phyloP scores from a whole-genome alignment of 2,329 filamentous ascomycete species.

The Pseudomassariella vexata region DNA sequence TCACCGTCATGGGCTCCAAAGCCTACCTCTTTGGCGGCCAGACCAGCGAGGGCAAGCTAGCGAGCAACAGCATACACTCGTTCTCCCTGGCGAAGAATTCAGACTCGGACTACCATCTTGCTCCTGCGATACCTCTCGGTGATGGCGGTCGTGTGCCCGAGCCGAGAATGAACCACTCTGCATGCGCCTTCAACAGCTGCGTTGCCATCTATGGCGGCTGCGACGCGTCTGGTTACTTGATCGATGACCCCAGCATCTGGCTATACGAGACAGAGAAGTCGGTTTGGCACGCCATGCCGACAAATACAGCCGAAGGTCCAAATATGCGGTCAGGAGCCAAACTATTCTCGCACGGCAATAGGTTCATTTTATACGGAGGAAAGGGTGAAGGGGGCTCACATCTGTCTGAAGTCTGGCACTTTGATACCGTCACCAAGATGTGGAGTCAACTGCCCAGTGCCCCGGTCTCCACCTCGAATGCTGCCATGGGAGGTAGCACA shows the following conservation, averaged over 20 bases:
- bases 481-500: constrained; percentile 36
- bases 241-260: constrained; percentile 29
- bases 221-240: constrained; percentile 19
- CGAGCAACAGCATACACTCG: constrained; percentile 44
- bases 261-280: constrained; percentile 29
- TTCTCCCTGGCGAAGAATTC: constrained; percentile 40
- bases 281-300: constrained; percentile 25
- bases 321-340: constrained; percentile 24
- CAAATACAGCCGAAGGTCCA: constrained; percentile 7
- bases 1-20: constrained; percentile 46
- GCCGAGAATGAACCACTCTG: constrained; percentile 28
- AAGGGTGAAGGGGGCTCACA: constrained; percentile 18
- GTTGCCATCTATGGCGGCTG: constrained; percentile 31
- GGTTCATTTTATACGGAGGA: constrained; percentile 46
- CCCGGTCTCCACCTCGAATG: constrained; percentile 28
- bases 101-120: constrained; percentile 23
- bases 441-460: constrained; percentile 45
- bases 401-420: constrained; percentile 42
- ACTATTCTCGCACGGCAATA: constrained; percentile 33
- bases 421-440: constrained; percentile 38
- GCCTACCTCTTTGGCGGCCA: constrained; percentile 52
- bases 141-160: constrained; percentile 22
- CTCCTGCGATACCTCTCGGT: constrained; percentile 24
- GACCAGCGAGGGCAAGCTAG: constrained; percentile 29
- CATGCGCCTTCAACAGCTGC: constrained; percentile 25